Base-by-base conservation (phyloP, 441 rosid genomes). In the Eruca vesicaria region DNA sequence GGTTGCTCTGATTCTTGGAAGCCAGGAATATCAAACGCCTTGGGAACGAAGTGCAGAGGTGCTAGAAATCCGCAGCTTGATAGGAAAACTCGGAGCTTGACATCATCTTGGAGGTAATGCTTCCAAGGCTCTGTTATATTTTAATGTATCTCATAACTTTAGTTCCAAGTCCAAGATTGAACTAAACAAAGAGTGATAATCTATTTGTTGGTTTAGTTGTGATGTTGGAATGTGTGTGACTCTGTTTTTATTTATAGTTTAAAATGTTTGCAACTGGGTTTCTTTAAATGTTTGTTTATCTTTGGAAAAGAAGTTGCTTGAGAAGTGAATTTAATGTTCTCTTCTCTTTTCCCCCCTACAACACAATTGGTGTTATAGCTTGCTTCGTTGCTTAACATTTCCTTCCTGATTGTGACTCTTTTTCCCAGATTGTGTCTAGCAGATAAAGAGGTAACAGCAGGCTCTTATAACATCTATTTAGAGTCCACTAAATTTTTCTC, bases 351-450 rank as follows among this genome's bases (percentile, higher is more conserved):
- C 12, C 2, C 5, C 45, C 1, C 45, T 12, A 38, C 45, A 38
- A 38, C 15, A 38, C 15, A 38, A 12, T 11, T 38, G 41, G 10
- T 12, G 15, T 38, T 12, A 38, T 38, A 12, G 45, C 45, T 11
- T 38, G n/a, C 45, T 38, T 12, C 12, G 45, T 65, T 59, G 81
- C 86, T 85, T 90, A 79, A 84, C 26, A 23, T 35, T 81, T 86
- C 50, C 85, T 84, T 38, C 89, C 93, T 0, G 90, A n/a, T n/a
- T n/a, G n/a, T n/a, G n/a, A n/a, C n/a, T n/a, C n/a, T n/a, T n/a
- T n/a, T n/a, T n/a, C n/a, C n/a, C n/a, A n/a, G 89, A 26, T 67
- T 85, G 68, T 85, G 90, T 88, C 69, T 87, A 61, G 72, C 83
- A n/a, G n/a, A n/a, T n/a, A 35, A 78, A 43, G 82, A 84, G 81